Percentiles rank a stretch among this genome's conserved stretches.
These are phyloP conservation scores for Trifolium repens DNA, from an alignment of 306 rosid genomes.

Conservation along the genomic window DNA sequence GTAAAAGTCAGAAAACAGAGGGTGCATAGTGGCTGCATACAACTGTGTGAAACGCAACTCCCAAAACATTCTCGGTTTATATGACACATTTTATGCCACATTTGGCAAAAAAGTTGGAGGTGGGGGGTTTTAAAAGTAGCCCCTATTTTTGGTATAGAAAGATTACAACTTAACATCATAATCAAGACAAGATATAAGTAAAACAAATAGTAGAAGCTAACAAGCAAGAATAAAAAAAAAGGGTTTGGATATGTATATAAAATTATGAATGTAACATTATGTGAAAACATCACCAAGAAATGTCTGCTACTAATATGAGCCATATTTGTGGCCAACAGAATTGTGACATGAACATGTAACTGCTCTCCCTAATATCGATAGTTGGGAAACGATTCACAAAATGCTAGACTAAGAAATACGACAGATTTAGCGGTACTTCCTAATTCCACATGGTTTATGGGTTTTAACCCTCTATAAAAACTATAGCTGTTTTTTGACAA, in stretches of 20 bases:
- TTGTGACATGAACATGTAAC: slow-evolving; percentile 36
- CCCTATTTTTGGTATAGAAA: neutral
- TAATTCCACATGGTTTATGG: slow-evolving; percentile 47
- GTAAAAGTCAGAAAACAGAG: neutral
- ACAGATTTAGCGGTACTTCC: slow-evolving; percentile 40
- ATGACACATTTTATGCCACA: too few species aligned
- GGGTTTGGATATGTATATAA: slow-evolving; percentile 38
- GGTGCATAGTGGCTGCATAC: too few species aligned
- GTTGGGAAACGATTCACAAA: slow-evolving; percentile 44
- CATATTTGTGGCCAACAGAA: slow-evolving; percentile 45
- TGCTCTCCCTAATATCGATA: slow-evolving; percentile 41
- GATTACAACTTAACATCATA: neutral
- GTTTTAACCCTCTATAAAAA: slow-evolving; percentile 46
- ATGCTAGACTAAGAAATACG: slow-evolving; percentile 43
- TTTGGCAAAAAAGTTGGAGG: too few species aligned
- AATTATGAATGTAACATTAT: slow-evolving; percentile 41
- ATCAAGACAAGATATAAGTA: neutral
- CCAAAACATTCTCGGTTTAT: neutral
- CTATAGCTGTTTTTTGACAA: slow-evolving; percentile 36
- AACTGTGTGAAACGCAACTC: neutral
- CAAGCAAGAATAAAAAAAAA: neutral
- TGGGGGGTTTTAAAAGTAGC: too few species aligned
- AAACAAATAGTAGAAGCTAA: neutral
- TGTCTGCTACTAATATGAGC: slow-evolving; percentile 35
- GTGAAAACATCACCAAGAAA: slow-evolving; percentile 37